A percentile compares a stretch with the other conserved stretches of the same genome.
These are phyloP conservation scores for Aureobasidium sp. DNA, from an alignment of 2,329 filamentous ascomycete species.

Conservation along the genomic window DNA sequence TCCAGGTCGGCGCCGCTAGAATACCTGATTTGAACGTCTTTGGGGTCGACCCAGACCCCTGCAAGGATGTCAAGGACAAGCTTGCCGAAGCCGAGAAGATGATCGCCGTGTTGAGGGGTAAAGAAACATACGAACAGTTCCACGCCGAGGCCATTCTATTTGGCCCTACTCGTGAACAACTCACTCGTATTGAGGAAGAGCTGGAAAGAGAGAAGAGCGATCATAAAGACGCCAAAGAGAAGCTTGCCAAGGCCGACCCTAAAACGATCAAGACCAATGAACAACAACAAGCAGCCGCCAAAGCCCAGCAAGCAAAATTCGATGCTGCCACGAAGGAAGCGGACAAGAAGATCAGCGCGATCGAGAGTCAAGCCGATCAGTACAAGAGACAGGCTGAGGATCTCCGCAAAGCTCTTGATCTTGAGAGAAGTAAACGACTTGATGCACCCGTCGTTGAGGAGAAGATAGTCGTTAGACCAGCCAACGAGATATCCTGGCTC, in stretches of 20 bases:
- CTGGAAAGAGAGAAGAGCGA: not conserved
- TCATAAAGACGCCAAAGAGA: not conserved
- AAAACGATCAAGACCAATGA: not conserved
- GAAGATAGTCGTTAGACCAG: not conserved
- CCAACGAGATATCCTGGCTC: not conserved
- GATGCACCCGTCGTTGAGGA: not conserved
- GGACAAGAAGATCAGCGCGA: not conserved
- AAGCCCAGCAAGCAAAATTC: not conserved
- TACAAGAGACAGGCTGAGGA: not conserved
- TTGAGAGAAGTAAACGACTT: not conserved
- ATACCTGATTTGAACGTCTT: not conserved
- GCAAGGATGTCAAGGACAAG: not conserved
- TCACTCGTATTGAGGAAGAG: not conserved
- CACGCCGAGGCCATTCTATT: not conserved
- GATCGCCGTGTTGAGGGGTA: not conserved
- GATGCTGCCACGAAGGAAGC: not conserved
- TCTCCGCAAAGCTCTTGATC: not conserved
- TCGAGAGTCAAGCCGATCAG: not conserved
- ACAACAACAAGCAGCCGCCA: not conserved
- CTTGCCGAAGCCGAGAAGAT: not conserved
- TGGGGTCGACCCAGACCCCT: not conserved
- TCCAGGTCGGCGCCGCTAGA: not conserved
- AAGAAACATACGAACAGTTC: not conserved
- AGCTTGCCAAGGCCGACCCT: not conserved
- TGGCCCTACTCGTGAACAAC: not conserved